Percentiles rank a stretch among this genome's conserved stretches.
Evolutionary conservation across 176 grass and related monocot species (phyloP).

Genomic region (Carex cristatella): DNA sequence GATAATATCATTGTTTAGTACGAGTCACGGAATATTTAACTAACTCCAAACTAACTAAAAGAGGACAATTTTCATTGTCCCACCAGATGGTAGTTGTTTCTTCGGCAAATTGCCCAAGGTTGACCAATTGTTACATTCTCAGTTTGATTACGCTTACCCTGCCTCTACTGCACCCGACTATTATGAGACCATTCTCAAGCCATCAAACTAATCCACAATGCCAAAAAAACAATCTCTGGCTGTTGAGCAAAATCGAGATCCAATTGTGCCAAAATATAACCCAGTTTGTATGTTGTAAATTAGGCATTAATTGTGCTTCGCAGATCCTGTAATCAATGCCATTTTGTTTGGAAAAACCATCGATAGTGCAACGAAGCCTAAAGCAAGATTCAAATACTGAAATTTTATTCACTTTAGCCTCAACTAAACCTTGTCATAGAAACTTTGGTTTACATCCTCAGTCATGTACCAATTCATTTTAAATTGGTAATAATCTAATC

Average conservation of each 20-base stretch:
- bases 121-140: neutral
- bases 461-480: neutral
- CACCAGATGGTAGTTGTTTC: neutral
- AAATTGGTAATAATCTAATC: neutral
- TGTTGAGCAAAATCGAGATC: neutral
- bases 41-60: neutral
- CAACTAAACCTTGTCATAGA: neutral
- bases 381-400: neutral
- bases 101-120: neutral
- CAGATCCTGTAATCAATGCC: neutral
- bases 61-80: neutral
- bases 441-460: neutral
- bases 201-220: neutral
- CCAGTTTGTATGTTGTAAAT: neutral
- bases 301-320: neutral
- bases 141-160: neutral
- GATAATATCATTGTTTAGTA: neutral
- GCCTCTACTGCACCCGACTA: neutral
- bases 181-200: neutral
- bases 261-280: neutral
- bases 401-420: neutral
- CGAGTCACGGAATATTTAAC: neutral
- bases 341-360: neutral
- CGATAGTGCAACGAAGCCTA: neutral
- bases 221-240: neutral